Conservation (phyloP, 257 asterid species). For the Solanum appendiculatum region DNA sequence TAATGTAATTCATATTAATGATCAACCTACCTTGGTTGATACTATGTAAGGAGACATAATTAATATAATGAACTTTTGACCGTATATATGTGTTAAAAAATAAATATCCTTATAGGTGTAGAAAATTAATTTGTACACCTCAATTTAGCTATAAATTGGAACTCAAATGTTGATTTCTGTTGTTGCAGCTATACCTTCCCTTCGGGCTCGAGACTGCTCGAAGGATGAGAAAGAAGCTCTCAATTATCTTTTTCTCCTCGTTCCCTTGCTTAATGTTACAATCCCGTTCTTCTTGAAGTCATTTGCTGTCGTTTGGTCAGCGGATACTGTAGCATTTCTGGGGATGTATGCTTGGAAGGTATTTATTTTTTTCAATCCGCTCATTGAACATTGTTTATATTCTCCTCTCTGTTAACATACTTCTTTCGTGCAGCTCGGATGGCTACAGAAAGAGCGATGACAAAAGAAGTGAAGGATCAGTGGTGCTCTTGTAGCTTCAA, state of each 20-base stretch:
- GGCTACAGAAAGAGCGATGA: constrained; percentile 21
- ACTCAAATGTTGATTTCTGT: not conserved
- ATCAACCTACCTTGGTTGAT: not conserved
- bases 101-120: not conserved
- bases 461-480: not conserved
- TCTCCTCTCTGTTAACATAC: not conserved
- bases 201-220: constrained; percentile 94
- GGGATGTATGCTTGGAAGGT: constrained; percentile 99
- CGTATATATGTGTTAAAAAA: not conserved
- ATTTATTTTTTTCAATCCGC: not conserved
- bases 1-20: not conserved
- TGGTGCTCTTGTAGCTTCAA: not conserved
- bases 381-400: not conserved
- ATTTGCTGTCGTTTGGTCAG: constrained; percentile 93
- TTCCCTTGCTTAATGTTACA: constrained; percentile 66
- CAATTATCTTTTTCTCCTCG: constrained; percentile 71
- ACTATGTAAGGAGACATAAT: not conserved
- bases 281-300: constrained; percentile 91
- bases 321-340: constrained; percentile 63
- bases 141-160: not conserved
- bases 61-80: too few species aligned
- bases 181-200: constrained; percentile 86
- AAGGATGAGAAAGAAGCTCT: constrained; percentile 96
- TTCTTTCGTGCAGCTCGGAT: constrained; percentile 14
- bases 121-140: not conserved